Evolutionary conservation across 2,329 filamentous ascomycete genomes (phyloP).

Genomic region (Talaromyces albobiverticillius): DNA sequence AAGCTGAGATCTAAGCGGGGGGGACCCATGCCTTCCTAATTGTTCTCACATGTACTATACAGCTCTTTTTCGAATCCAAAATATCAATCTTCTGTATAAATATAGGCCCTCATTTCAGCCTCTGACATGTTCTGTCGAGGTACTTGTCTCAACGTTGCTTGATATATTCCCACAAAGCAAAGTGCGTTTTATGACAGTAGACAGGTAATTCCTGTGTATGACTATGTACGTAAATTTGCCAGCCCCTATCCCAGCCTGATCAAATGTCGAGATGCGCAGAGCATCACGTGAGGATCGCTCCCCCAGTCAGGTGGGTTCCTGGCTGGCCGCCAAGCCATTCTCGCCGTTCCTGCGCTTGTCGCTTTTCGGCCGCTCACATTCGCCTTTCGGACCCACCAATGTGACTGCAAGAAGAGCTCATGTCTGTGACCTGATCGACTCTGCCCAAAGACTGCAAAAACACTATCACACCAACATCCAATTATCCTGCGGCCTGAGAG

Average conservation of each 20-base stretch:
- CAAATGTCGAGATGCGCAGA: too few relatives aligned
- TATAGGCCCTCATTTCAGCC: not conserved
- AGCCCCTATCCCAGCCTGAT: too few relatives aligned
- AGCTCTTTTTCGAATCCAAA: not conserved
- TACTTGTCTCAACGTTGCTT: too few relatives aligned
- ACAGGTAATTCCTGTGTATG: too few relatives aligned
- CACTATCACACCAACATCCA: not conserved
- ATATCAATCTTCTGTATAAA: not conserved
- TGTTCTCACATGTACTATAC: not conserved
- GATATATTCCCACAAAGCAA: too few relatives aligned
- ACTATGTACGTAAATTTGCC: too few relatives aligned
- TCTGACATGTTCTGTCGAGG: too few relatives aligned
- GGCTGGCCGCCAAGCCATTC: not conserved
- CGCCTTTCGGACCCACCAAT: constrained; percentile 5
- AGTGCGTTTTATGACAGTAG: too few relatives aligned
- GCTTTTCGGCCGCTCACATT: constrained; percentile 4
- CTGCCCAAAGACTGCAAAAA: not conserved
- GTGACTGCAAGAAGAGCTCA: constrained; percentile 5
- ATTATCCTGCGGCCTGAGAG: not conserved
- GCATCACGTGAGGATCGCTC: too few relatives aligned
- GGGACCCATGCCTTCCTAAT: too few relatives aligned
- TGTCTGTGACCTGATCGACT: not conserved
- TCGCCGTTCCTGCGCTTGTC: constrained; percentile 6
- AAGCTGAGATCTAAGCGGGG: not conserved
- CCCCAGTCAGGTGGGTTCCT: not conserved